Evolutionary conservation across 2,329 filamentous ascomycete species (phyloP).

Genomic region (Epichloe coenophiala): DNA sequence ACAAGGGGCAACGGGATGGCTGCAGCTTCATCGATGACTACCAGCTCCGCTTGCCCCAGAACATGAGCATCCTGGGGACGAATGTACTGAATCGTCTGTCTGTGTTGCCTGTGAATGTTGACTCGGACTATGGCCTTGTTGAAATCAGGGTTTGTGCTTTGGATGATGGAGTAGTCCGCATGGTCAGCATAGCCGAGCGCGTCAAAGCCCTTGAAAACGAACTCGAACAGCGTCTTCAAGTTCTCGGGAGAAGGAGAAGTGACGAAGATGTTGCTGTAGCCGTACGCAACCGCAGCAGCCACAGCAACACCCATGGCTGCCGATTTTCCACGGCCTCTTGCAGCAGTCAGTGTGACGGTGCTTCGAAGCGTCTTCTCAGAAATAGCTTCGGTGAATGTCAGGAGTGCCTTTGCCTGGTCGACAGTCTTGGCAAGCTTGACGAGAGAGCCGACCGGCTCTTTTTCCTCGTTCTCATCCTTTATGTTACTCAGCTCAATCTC

Average conservation of each 20-base stretch:
- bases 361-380: constrained; percentile 89
- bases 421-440: constrained; percentile 78
- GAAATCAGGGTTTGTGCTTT: constrained; percentile 95
- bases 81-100: constrained; percentile 98
- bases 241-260: constrained; percentile 97
- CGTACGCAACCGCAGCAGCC: constrained; percentile 84
- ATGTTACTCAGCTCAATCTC: constrained; percentile 70
- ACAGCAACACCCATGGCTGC: constrained; percentile 90
- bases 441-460: constrained; percentile 73
- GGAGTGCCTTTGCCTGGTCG: constrained; percentile 91
- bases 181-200: constrained; percentile 88
- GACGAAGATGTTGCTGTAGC: constrained; percentile 98
- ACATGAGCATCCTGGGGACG: constrained; percentile 92
- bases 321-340: constrained; percentile 90
- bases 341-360: constrained; percentile 87
- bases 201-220: constrained; percentile 97
- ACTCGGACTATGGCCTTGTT: constrained; percentile 98
- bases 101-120: constrained; percentile 86
- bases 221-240: constrained; percentile 95
- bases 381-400: constrained; percentile 94
- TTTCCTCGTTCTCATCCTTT: constrained; percentile 76
- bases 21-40: constrained; percentile 95
- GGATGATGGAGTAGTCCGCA: constrained; percentile 93
- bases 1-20: constrained; percentile 91
- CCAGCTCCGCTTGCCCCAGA: constrained; percentile 81